Evolutionary conservation across 1,284 basidiomycete genomes (phyloP).

Genomic region (Ceratobasidium sp.): DNA sequence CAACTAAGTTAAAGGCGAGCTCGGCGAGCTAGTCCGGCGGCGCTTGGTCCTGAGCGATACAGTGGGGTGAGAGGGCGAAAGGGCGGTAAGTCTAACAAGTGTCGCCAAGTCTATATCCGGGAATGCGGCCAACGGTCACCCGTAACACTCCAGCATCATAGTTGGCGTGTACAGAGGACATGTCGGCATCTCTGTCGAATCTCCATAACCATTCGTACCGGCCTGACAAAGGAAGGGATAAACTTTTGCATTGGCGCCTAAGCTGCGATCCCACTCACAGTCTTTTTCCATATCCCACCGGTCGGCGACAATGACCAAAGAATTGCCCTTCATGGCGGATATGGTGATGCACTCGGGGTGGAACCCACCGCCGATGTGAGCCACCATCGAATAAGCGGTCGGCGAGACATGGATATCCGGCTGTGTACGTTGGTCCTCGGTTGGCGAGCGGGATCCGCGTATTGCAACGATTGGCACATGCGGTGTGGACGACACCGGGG

Average conservation of each 20-base stretch:
- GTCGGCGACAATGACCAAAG: slow-evolving; percentile 52
- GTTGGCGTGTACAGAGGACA: slow-evolving; percentile 50
- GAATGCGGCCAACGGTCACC: slow-evolving; percentile 51
- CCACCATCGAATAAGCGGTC: slow-evolving; percentile 50
- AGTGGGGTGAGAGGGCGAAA: slow-evolving; percentile 27
- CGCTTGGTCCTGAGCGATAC: slow-evolving; percentile 15
- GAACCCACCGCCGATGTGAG: slow-evolving; percentile 51
- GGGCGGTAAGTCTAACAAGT: background rate
- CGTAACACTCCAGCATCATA: slow-evolving; percentile 51
- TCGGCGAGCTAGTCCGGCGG: slow-evolving; percentile 23
- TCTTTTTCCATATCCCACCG: slow-evolving; percentile 53
- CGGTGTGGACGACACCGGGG: slow-evolving; percentile 24
- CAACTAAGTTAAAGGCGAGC: slow-evolving; percentile 11
- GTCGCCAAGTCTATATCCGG: slow-evolving; percentile 36
- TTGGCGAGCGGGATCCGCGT: slow-evolving; percentile 29
- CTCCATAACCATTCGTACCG: slow-evolving; percentile 53
- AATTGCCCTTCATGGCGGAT: slow-evolving; percentile 51
- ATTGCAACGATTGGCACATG: slow-evolving; percentile 38
- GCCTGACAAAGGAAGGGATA: slow-evolving; percentile 46
- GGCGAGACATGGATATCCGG: slow-evolving; percentile 50
- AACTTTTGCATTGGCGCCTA: background rate
- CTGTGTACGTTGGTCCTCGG: slow-evolving; percentile 22
- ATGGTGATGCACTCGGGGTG: slow-evolving; percentile 53
- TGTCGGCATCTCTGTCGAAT: slow-evolving; percentile 53
- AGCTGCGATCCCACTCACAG: slow-evolving; percentile 49